Conservation (phyloP, 176 grass and related monocot species). For the Musa itinerans region DNA sequence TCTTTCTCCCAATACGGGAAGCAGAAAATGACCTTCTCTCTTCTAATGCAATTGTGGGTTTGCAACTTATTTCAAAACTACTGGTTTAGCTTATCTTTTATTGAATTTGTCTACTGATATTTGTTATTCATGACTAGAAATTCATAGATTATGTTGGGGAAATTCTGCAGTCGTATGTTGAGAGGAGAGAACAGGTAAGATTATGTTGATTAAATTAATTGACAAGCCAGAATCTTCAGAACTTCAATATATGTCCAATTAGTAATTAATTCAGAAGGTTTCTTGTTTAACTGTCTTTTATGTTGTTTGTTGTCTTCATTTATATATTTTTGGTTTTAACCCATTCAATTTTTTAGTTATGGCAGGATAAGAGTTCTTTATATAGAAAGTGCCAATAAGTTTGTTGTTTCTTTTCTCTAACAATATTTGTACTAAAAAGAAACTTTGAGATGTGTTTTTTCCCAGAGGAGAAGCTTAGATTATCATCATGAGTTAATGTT, state of each 20-base stretch:
- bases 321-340: neutral
- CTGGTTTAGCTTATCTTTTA: neutral
- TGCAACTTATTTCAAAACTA: constrained; percentile 6
- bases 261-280: neutral
- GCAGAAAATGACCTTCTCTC: constrained; percentile 78
- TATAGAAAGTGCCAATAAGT: too few species aligned
- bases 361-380: too few species aligned
- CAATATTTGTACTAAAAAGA: too few species aligned
- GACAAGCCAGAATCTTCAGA: neutral
- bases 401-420: too few species aligned
- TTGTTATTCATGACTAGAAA: constrained; percentile 37
- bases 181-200: constrained; percentile 95
- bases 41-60: constrained; percentile 83
- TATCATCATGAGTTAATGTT: too few species aligned
- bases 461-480: too few species aligned
- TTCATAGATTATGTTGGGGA: constrained; percentile 94
- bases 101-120: neutral
- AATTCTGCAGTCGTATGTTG: constrained; percentile 84
- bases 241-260: neutral
- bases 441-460: too few species aligned
- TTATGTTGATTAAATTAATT: neutral
- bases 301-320: neutral
- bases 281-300: neutral
- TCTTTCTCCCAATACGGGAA: constrained; percentile 92
- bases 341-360: too few species aligned